Percentiles rank a stretch among this genome's conserved stretches.
These are phyloP conservation scores for Ilex paraguariensis DNA, from an alignment of 305 asterid genomes.

Conservation along the genomic window DNA sequence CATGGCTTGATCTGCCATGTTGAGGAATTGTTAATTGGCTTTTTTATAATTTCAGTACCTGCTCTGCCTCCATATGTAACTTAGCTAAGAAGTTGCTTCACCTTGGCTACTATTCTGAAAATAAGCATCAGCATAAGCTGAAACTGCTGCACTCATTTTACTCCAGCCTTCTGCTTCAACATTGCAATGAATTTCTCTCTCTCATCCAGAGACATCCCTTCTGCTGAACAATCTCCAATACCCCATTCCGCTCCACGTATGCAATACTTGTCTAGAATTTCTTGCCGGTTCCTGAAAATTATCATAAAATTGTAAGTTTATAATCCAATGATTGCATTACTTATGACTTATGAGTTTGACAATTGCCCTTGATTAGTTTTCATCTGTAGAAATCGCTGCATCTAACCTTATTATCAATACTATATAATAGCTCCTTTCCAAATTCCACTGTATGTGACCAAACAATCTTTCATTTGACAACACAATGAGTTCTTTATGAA, in stretches of 20 bases:
- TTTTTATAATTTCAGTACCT: too few relatives aligned
- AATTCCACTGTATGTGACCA: too few relatives aligned
- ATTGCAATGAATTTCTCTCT: conserved; percentile 65
- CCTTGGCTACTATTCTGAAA: neutral
- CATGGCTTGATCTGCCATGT: too few relatives aligned
- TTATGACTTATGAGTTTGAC: neutral
- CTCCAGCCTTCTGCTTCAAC: conserved; percentile 82
- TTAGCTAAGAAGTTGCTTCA: too few relatives aligned
- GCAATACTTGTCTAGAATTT: conserved; percentile 72
- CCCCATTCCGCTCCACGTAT: conserved; percentile 98
- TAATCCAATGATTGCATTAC: neutral
- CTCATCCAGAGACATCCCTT: conserved; percentile 72
- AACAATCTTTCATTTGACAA: too few relatives aligned
- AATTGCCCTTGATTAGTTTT: neutral
- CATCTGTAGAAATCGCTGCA: neutral
- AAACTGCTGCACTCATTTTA: conserved; percentile 38
- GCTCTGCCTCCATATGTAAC: too few relatives aligned
- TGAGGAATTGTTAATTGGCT: too few relatives aligned
- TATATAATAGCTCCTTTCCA: too few relatives aligned
- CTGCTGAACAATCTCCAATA: conserved; percentile 92
- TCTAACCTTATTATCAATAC: neutral
- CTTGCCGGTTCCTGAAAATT: conserved; percentile 54
- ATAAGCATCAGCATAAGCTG: conserved; percentile 1
- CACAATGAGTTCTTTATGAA: too few relatives aligned
- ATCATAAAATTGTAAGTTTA: neutral